These are phyloP conservation scores for Glomus cerebriforme DNA, from an alignment of 192 early-diverging fungal genomes.

Conservation along the genomic window DNA sequence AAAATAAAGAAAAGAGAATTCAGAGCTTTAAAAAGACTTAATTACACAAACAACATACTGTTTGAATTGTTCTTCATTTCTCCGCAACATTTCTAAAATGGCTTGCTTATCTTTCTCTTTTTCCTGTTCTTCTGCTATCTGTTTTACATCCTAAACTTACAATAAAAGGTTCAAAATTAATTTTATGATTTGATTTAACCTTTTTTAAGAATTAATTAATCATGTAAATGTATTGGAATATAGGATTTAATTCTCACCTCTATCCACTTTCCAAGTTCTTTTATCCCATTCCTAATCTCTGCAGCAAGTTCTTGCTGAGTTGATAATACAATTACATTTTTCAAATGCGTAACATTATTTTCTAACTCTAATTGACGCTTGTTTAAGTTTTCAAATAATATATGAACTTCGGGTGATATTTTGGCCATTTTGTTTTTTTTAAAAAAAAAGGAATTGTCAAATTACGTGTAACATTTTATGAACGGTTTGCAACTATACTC, in stretches of 20 bases:
- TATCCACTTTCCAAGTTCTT: slow-evolving; percentile 22
- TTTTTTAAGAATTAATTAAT: too few species aligned
- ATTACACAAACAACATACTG: background rate
- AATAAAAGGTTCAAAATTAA: background rate
- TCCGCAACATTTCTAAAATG: slow-evolving; percentile 16
- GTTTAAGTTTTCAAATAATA: slow-evolving; percentile 23
- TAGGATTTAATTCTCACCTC: slow-evolving; percentile 9
- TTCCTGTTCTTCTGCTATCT: slow-evolving; percentile 30
- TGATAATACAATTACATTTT: slow-evolving; percentile 9
- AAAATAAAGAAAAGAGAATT: background rate
- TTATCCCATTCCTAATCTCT: slow-evolving; percentile 6
- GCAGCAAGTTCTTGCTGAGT: slow-evolving; percentile 17
- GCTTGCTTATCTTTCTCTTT: slow-evolving; percentile 20
- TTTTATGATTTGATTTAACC: too few species aligned
- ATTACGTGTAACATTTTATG: too few species aligned
- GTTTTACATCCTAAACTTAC: slow-evolving; percentile 16
- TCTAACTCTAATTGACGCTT: slow-evolving; percentile 22
- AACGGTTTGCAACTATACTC: too few species aligned
- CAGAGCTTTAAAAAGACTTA: background rate
- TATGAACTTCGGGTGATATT: background rate
- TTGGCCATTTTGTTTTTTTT: slow-evolving; percentile 19
- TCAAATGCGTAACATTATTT: slow-evolving; percentile 21
- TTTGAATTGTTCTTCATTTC: slow-evolving; percentile 31
- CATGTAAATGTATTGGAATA: background rate
- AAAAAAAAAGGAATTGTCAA: too few species aligned